A percentile compares a stretch with the other conserved stretches of the same genome.
Evolutionary conservation across 495 filamentous ascomycete genomes (phyloP).

Genomic region (Rhizodiscina lignyota): DNA sequence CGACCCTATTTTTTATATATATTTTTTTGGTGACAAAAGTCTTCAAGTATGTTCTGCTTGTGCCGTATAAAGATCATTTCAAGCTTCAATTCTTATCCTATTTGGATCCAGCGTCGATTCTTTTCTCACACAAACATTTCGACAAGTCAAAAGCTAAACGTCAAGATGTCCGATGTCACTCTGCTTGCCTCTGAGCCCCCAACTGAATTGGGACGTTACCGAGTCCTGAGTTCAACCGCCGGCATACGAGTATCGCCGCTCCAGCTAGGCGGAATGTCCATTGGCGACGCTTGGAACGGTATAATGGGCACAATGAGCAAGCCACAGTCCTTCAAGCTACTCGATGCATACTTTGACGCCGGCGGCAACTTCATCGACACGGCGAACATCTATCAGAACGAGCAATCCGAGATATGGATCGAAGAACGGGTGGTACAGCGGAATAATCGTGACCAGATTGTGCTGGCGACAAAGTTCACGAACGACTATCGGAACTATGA

Average conservation of each 20-base stretch:
- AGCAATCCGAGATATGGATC: slow-evolving; percentile 55
- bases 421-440: slow-evolving; percentile 55
- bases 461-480: slow-evolving; percentile 59
- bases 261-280: slow-evolving; percentile 40
- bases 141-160: no score
- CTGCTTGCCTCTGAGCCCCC: slow-evolving; percentile 32
- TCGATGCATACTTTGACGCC: slow-evolving; percentile 43
- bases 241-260: slow-evolving; percentile 43
- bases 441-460: slow-evolving; percentile 39
- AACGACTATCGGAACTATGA: slow-evolving; percentile 7
- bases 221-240: slow-evolving; percentile 39
- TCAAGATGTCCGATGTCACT: no score
- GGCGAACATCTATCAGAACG: slow-evolving; percentile 41
- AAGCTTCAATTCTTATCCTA: no score
- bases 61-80: no score
- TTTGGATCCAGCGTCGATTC: no score
- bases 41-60: no score
- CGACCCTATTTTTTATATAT: no score
- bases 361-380: slow-evolving; percentile 75
- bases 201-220: slow-evolving; percentile 37
- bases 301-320: slow-evolving; percentile 40
- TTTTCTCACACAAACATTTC: no score
- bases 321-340: slow-evolving; percentile 38
- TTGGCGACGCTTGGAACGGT: slow-evolving; percentile 36
- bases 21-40: no score